Conservation (phyloP, 257 asterid genomes). For the Oldenlandia corymbosa region DNA sequence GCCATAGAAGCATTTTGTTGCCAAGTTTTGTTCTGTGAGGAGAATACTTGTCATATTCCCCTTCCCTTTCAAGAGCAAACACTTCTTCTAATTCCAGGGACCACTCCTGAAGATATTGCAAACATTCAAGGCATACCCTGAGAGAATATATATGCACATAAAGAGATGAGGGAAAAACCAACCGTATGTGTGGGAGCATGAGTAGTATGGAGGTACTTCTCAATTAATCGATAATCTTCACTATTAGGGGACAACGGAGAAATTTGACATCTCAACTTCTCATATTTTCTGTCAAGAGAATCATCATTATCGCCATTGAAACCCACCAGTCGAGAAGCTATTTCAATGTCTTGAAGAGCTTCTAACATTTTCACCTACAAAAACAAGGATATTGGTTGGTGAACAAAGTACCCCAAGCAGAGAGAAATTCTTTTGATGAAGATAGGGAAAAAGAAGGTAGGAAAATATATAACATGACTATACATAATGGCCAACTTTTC, state of each 20-base stretch:
- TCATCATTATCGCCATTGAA: slow-evolving; percentile 61
- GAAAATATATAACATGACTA: background rate
- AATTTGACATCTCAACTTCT: slow-evolving; percentile 61
- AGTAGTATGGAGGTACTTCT: slow-evolving; percentile 78
- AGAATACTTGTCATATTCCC: slow-evolving; percentile 75
- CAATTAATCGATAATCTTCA: slow-evolving; percentile 72
- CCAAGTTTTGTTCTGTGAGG: slow-evolving; percentile 68
- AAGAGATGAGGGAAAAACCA: slow-evolving; percentile 21
- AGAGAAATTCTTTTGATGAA: background rate
- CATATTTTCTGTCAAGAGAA: slow-evolving; percentile 76
- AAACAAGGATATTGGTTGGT: slow-evolving; percentile 8
- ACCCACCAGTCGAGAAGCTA: slow-evolving; percentile 89
- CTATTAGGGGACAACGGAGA: slow-evolving; percentile 72
- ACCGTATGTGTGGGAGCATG: slow-evolving; percentile 99
- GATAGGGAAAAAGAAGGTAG: background rate
- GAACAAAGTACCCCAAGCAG: background rate
- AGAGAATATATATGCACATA: background rate
- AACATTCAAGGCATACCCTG: background rate
- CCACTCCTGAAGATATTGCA: slow-evolving; percentile 58
- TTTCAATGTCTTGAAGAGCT: slow-evolving; percentile 98
- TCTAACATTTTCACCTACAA: slow-evolving; percentile 93
- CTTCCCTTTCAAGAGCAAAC: slow-evolving; percentile 75
- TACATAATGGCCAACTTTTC: background rate
- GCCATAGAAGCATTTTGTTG: slow-evolving; percentile 97
- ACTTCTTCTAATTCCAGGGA: slow-evolving; percentile 92